Base-by-base conservation (phyloP, 2,329 filamentous ascomycete species). In the Xylaria sp. region DNA sequence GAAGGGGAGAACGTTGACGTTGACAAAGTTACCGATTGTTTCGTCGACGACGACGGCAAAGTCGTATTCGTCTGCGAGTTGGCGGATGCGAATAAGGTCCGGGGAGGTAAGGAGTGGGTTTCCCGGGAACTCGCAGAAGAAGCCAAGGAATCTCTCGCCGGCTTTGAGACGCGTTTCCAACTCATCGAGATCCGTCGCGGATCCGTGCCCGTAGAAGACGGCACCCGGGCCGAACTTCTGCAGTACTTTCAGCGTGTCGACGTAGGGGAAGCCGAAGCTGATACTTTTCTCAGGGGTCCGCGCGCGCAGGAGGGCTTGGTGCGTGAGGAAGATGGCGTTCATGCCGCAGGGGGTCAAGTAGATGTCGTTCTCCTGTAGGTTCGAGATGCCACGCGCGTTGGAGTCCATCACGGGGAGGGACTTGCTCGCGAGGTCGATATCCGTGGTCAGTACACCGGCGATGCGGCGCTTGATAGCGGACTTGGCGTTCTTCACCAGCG, bases 211-310 rank as follows among this genome's bases (percentile, higher is more conserved):
- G 73, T 96, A 97, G 72, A 97, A 97, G 2, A 88, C 73, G 61
- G 88, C 92, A 0, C 93, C 93, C 0, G 92, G 89, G 0, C 93
- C 94, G 73, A 95, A 97, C 73, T 97, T 99, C 72, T 97, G 81
- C 4, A 97, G 78, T 54, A 97, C 91, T 73, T 99, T 99, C 57
- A 97, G 81, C 0, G 94, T 97, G 74, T 99, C 94, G 55, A 97
- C 91, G 68, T 99, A 99, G 0, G 94, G 92, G 68, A 99, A 99
- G n/a, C 94, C 94, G 70, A 91, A 97, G 69, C 89, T 92, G 70
- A 99, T 86, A 73, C 91, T 95, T 74, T 90, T 89, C 61, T 83
- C 71, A 6, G 80, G 76, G 2, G 86, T 85, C 44, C 87, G 83
- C 0, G 84, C 80, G 55, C 79, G 77, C 63, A 93, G 77, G 54